Evolutionary conservation across 495 filamentous ascomycete genomes (phyloP), one percentile per base, ranked within the genome.

Genomic region (Viridothelium virens): DNA sequence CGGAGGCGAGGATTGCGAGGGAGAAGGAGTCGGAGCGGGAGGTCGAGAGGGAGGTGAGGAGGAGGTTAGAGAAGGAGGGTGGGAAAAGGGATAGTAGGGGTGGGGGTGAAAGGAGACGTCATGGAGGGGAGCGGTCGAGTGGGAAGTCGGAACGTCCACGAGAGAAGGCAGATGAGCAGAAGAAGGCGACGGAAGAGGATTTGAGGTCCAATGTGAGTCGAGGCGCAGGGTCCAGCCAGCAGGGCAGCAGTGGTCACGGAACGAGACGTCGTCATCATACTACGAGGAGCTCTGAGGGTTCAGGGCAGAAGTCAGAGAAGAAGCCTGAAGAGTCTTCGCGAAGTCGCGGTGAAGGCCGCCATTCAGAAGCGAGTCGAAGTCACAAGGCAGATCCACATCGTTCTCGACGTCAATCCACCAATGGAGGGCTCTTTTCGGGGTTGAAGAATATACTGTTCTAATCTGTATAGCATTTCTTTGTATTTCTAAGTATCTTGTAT

Each of bases 61-160:
- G 18, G 16, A 7, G 48, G 7, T 3, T 6, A 4, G 48, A 25
- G 9, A n/a, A 53, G 48, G 18, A n/a, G 48, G 5, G 12, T 44
- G 39, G 12, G 39, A 44, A 14, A 31, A 31, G 31, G 25, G 25
- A 36, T n/a, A 6, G 9, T 14, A 53, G 16, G 48, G 48, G 18
- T 6, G 18, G 48, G 3, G 48, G 48, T 3, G 48, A 25, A 4
- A 25, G 18, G 48, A 53, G 48, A n/a, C 48, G 48, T 3, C 5
- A n/a, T 53, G 6, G 16, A 3, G 48, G 48, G 18, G 48, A 53
- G 16, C 48, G 48, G 10, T 11, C 48, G n/a, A 25, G 48, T 4
- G n/a, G n/a, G n/a, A 53, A 53, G 48, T 53, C 48, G n/a, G 48
- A 53, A 25, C 48, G 48, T 14, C 48, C 48, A n/a, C 48, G 48